phyloP scores from a whole-genome alignment of 129 eudicot genomes.

The Erigeron canadensis region DNA sequence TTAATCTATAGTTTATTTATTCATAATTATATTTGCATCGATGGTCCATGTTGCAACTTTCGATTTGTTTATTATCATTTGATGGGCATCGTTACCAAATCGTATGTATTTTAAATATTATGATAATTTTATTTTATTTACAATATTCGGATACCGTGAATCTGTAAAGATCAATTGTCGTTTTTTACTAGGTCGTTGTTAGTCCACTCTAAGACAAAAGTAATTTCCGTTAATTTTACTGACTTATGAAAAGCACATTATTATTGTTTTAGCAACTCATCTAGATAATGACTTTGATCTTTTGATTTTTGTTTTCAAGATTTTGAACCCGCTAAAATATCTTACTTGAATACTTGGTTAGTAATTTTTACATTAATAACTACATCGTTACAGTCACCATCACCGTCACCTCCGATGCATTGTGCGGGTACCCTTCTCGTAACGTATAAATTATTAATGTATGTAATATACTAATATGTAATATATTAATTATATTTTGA shows the following conservation, averaged over 20 bases:
- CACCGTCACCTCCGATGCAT: no score
- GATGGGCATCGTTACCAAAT: neutral
- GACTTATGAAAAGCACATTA: conserved; percentile 2
- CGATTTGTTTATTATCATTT: neutral
- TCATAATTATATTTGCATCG: neutral
- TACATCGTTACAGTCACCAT: no score
- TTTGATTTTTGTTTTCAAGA: neutral
- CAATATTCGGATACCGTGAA: conserved; percentile 10
- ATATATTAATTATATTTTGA: no score
- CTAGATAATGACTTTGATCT: neutral
- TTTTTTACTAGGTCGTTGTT: conserved; percentile 14
- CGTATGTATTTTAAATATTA: no score
- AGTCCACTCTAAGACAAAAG: conserved; percentile 9
- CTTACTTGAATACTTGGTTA: no score
- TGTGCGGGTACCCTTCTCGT: no score
- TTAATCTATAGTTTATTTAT: neutral
- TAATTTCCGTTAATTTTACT: neutral
- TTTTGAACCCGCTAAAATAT: neutral
- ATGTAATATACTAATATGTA: no score
- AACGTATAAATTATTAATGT: no score
- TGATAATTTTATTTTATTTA: no score
- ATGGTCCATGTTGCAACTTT: conserved; percentile 15
- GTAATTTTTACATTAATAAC: no score
- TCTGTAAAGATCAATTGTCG: conserved; percentile 7
- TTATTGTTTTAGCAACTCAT: neutral